Base-by-base conservation (phyloP, 495 filamentous ascomycete species). In the Penicillium dipodomyicola region DNA sequence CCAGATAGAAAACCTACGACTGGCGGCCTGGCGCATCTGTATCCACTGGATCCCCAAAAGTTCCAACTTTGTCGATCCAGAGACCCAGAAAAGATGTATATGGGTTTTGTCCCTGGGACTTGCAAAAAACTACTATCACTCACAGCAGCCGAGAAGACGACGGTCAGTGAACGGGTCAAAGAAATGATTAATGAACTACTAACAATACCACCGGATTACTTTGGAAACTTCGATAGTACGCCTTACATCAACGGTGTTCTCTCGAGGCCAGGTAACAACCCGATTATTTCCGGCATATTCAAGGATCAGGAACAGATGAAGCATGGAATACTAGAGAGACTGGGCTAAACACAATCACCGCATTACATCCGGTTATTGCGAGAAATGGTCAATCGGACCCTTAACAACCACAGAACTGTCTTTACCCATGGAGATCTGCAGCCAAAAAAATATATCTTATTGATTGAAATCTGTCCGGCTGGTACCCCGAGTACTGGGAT, bases 401-500 rank as follows among this genome's bases (percentile, higher is more conserved):
- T 69, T 15, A 47, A 58, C 37, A 33, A 35, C 45, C 61, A 69
- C 55, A 35, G 52, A 30, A 58, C 46, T 58, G 53, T 61, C 29
- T 69, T 72, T 39, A 72, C 67, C 8, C 70, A 72, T 42, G 64
- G 60, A 30, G 70, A 72, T 51, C 59, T 72, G 27, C 65, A 64
- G 30, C 67, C 65, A 56, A 70, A 72, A 72, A 54, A 73, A 73
- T 47, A 66, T 69, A 43, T 29, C 65, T 83, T 52, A 53, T 81
- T 41, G 76, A 80, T 62, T 81, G 77, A 78, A 76, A 79, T 63
- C 52, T 62, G 12, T 60, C 76, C 22, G 77, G 77, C 8, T 83
- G 73, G 72, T 80, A 75, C 64, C 74, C 77, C 8, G 64, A 71
- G 23, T 80, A 72, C 61, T 80, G 78, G 79, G 79, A 80, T 46